Conservation (phyloP, 371 early-diverging fungal species). For the Parasitella parasitica region DNA sequence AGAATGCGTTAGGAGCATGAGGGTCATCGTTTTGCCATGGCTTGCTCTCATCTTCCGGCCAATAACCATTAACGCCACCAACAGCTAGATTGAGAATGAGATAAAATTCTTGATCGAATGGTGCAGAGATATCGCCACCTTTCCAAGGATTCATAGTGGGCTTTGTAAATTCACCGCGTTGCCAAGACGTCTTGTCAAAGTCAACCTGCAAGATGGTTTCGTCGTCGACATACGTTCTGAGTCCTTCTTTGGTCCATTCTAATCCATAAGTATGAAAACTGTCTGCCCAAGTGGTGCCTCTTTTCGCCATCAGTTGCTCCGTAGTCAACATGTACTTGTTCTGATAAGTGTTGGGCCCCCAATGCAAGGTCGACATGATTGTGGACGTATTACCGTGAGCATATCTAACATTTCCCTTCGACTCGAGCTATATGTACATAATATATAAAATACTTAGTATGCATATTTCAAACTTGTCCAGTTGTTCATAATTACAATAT, state of each 20-base stretch:
- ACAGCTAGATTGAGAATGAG: slow-evolving; percentile 72
- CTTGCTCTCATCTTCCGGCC: slow-evolving; percentile 54
- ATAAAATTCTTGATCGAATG: slow-evolving; percentile 69
- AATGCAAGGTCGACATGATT: slow-evolving; percentile 60
- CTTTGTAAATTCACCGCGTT: slow-evolving; percentile 45
- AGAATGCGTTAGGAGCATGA: slow-evolving; percentile 55
- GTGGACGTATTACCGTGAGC: slow-evolving; percentile 44
- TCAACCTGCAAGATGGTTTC: slow-evolving; percentile 54
- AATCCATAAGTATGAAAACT: slow-evolving; percentile 49
- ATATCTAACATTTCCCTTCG: slow-evolving; percentile 58
- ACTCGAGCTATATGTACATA: slow-evolving; percentile 44
- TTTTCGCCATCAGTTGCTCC: slow-evolving; percentile 28
- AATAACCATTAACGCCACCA: slow-evolving; percentile 65
- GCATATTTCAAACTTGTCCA: not conserved
- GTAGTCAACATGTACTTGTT: slow-evolving; percentile 45
- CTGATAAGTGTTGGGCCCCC: slow-evolving; percentile 55
- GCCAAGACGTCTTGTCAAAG: slow-evolving; percentile 51
- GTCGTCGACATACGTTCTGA: slow-evolving; percentile 64
- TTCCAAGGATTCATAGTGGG: slow-evolving; percentile 58
- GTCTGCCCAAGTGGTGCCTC: slow-evolving; percentile 43
- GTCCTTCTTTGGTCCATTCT: slow-evolving; percentile 63
- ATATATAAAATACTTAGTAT: not conserved
- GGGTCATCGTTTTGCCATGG: slow-evolving; percentile 56
- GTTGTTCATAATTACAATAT: slow-evolving; percentile 33
- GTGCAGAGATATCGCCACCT: slow-evolving; percentile 51